Base-by-base conservation (phyloP, 495 filamentous ascomycete genomes). In the Penicillium verhagenii region DNA sequence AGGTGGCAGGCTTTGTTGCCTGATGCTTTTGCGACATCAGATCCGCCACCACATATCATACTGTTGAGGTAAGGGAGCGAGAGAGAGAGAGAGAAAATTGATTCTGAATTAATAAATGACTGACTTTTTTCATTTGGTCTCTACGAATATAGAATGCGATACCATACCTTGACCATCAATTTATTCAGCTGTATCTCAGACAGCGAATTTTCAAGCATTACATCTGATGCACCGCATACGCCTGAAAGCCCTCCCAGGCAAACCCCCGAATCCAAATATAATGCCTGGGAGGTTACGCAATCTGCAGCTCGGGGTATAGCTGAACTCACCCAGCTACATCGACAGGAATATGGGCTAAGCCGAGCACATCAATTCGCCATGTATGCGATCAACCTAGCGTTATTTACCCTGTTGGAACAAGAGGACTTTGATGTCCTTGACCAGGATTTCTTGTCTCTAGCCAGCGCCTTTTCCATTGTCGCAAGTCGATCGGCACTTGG, bases 81-180 rank as follows among this genome's bases (percentile, higher is more conserved):
- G n/a, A 21, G 1, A 38, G 14, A 16, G 9, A 28, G 3, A 23
- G 9, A 29, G 23, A 10, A 28, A 28, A 28, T 28, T n/a, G n/a
- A n/a, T n/a, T 23, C 1, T 25, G 23, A 28, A 18, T 20, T 26
- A 35, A 20, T 2, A 11, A 5, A 47, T 47, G 24, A 10, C 33
- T 55, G 10, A 48, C 37, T 9, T 38, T 23, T 3, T 19, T 18
- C 9, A 5, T 6, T 35, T n/a, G n/a, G n/a, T n/a, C n/a, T n/a
- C n/a, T n/a, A n/a, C n/a, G n/a, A n/a, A n/a, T n/a, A 7, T 52
- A 77, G 73, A 39, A 77, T 78, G 72, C 67, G 74, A 2, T 72
- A 71, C 23, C 54, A 76, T 42, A 60, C 73, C 31, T 47, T 75
- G 35, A 54, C 66, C 35, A 75, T 78, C 47, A 75, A 65, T 42